phyloP scores from a whole-genome alignment of 768 basidiomycete species.

The Tulasnella sp. region DNA sequence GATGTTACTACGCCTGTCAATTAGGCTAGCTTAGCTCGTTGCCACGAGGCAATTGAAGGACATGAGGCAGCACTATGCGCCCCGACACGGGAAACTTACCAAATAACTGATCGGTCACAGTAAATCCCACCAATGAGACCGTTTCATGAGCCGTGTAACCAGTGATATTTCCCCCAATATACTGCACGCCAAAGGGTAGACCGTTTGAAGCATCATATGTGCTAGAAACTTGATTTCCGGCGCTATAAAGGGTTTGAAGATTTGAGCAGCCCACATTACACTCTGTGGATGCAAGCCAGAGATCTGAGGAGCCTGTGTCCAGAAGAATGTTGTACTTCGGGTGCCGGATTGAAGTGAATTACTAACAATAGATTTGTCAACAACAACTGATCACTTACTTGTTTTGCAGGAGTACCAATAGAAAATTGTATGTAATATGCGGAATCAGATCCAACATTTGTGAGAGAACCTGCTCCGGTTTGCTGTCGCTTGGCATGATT shows the following conservation, averaged over 20 bases:
- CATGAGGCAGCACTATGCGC: background rate
- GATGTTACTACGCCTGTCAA: background rate
- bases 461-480: background rate
- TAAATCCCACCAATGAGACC: slow-evolving; percentile 14
- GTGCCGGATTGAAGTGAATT: too few relatives aligned
- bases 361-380: too few relatives aligned
- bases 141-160: slow-evolving; percentile 16
- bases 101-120: slow-evolving; percentile 14
- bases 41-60: background rate
- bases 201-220: slow-evolving; percentile 7
- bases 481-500: background rate
- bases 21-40: background rate
- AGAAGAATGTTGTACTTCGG: slow-evolving; percentile 15
- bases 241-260: too few relatives aligned
- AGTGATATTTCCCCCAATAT: slow-evolving; percentile 15
- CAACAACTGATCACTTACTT: too few relatives aligned
- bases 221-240: too few relatives aligned
- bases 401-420: background rate
- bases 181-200: background rate
- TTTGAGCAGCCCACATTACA: background rate
- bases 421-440: slow-evolving; percentile 1
- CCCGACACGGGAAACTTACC: slow-evolving; percentile 1
- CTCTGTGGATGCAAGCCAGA: slow-evolving; percentile 12
- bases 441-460: background rate
- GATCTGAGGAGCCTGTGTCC: slow-evolving; percentile 16